Evolutionary conservation across 2,329 filamentous ascomycete genomes (phyloP).

Genomic region (Didymellaceae sp.): DNA sequence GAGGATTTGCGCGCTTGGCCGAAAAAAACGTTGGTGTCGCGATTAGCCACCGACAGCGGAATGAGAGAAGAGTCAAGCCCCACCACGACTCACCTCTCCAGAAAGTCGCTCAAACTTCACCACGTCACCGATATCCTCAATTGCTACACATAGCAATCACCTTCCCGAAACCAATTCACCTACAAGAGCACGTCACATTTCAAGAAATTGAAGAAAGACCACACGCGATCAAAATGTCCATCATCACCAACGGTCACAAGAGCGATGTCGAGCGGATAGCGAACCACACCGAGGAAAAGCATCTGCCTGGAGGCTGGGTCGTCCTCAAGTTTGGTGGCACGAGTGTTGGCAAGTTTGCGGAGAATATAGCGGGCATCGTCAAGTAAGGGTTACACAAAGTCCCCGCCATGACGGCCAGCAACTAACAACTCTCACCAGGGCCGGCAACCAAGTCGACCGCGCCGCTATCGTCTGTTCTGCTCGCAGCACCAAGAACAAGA

Average conservation of each 20-base stretch:
- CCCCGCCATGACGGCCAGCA: background rate
- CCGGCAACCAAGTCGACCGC: conserved; percentile 67
- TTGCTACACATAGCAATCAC: conserved; percentile 2
- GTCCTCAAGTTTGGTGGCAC: conserved; percentile 97
- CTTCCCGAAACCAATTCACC: background rate
- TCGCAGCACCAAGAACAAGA: conserved; percentile 90
- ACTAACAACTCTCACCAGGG: conserved; percentile 55
- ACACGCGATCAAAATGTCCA: conserved; percentile 30
- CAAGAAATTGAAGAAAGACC: background rate
- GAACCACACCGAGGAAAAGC: conserved; percentile 52
- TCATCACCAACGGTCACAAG: conserved; percentile 41
- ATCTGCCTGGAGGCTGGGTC: conserved; percentile 70
- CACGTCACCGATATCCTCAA: conserved; percentile 14
- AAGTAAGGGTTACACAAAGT: conserved; percentile 38
- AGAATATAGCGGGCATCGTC: conserved; percentile 68
- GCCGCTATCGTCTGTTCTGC: conserved; percentile 96
- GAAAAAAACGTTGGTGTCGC: conserved; percentile 6
- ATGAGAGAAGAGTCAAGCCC: conserved; percentile 18
- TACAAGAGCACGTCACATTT: background rate
- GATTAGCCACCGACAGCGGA: conserved; percentile 20
- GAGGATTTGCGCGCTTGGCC: conserved; percentile 11
- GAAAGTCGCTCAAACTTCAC: conserved; percentile 8
- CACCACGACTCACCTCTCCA: conserved; percentile 11
- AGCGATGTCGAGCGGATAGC: conserved; percentile 48
- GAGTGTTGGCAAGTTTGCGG: conserved; percentile 91